Base-by-base conservation (phyloP, 2,329 filamentous ascomycete species). In the Neonectria hederae region DNA sequence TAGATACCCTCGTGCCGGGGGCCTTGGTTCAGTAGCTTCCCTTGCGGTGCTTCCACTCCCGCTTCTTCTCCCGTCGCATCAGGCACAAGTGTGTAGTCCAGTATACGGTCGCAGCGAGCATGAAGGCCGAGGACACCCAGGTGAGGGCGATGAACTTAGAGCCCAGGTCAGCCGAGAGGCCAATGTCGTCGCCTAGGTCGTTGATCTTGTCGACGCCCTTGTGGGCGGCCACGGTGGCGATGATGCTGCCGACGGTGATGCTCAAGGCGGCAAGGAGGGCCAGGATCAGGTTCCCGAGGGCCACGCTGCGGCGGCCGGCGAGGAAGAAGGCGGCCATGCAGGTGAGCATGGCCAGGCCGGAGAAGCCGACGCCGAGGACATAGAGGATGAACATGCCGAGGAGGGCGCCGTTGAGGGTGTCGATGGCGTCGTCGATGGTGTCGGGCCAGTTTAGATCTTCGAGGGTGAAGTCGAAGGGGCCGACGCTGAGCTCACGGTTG, bases 381-480 rank as follows among this genome's bases (percentile, higher is more conserved):
- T 83, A 86, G 60, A 87, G 74, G 54, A 84, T 75, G 72, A 84
- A 83, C 52, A 85, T 75, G 26, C 78, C 80, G n/a, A 83, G 74
- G 5, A 87, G 78, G n/a, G 81, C 76, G 17, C 74, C 72, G 71
- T 86, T 86, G 72, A 87, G 76, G n/a, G 79, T 75, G 74, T 84
- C 77, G 67, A 88, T 72, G n/a, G 80, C 80, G 45, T 81, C 74
- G 63, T 83, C 79, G 62, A 88, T 78, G 32, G 76, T 76, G 7
- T 79, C 67, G 14, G 82, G 81, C 71, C 83, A 80, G 62, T 81
- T 73, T n/a, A 87, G 75, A 54, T 83, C 79, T 66, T 78, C 76
- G 21, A 85, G 76, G 59, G 78, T 81, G 67, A 86, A 66, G 59
- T 81, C 65, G 21, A 85, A 71, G 11, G 81, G 81, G 1, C 84